A percentile compares a stretch with the other conserved stretches of the same genome.
phyloP scores from a whole-genome alignment of 352 stramenopile species.

The Pythium folliculosum region DNA sequence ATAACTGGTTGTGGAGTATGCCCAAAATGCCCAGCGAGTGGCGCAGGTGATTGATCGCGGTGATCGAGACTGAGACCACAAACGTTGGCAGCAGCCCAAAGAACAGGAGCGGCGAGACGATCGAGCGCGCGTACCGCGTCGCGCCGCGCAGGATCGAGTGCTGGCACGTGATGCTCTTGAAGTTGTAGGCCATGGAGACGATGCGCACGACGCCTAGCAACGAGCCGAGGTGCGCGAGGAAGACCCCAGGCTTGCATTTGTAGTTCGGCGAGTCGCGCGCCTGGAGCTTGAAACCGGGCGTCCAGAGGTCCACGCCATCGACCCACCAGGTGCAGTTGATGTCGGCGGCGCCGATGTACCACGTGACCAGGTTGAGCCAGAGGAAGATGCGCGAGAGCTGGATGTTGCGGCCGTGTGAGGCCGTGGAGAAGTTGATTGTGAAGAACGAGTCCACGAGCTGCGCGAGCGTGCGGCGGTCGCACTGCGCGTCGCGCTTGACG shows the following conservation, averaged over 20 bases:
- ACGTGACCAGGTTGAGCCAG: conserved; percentile 23
- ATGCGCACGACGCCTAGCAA: conserved; percentile 17
- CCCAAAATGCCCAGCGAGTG: neutral
- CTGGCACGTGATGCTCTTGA: conserved; percentile 27
- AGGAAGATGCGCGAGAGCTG: conserved; percentile 24
- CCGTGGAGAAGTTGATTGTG: conserved; percentile 22
- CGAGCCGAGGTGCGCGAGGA: conserved; percentile 3
- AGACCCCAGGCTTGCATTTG: conserved; percentile 22
- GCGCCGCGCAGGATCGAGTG: conserved; percentile 18
- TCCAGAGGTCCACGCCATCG: conserved; percentile 25
- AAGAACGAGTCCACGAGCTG: conserved; percentile 19
- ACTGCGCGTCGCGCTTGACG: neutral
- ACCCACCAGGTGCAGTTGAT: conserved; percentile 30
- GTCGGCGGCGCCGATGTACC: conserved; percentile 30
- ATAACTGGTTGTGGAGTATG: conserved; percentile 24
- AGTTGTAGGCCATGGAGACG: conserved; percentile 27
- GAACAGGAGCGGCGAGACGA: conserved; percentile 16
- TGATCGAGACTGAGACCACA: conserved; percentile 12
- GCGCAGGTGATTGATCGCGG: conserved; percentile 23
- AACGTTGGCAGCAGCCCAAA: conserved; percentile 26
- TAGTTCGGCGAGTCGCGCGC: conserved; percentile 28
- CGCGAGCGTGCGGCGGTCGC: neutral
- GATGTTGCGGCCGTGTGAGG: conserved; percentile 22
- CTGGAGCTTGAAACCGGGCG: conserved; percentile 9
- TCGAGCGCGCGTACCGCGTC: conserved; percentile 13